phyloP scores from a whole-genome alignment of 2,329 filamentous ascomycete species.

The Rugonectria rugulosa region DNA sequence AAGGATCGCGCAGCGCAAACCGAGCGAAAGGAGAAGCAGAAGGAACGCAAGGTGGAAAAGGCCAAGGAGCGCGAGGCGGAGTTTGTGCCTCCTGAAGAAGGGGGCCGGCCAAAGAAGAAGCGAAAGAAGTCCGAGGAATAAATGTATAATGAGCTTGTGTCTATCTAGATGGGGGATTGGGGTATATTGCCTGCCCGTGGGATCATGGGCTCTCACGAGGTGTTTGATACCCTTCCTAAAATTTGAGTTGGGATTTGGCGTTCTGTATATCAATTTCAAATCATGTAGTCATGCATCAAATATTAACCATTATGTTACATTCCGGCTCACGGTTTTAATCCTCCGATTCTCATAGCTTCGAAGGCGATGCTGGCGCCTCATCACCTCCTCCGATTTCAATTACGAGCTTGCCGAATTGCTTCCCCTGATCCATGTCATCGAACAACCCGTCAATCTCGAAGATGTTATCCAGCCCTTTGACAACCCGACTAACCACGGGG shows the following conservation, averaged over 20 bases:
- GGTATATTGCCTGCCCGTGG: conserved; percentile 27
- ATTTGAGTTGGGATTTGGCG: conserved; percentile 28
- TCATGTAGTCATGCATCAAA: neutral
- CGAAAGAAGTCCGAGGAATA: conserved; percentile 61
- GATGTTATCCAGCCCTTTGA: conserved; percentile 77
- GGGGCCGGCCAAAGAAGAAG: conserved; percentile 68
- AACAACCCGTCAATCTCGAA: conserved; percentile 84
- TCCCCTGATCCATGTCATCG: conserved; percentile 84
- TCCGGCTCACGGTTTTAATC: neutral
- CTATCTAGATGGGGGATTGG: conserved; percentile 28
- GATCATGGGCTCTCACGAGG: conserved; percentile 34
- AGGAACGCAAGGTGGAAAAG: conserved; percentile 87
- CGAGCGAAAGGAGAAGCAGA: conserved; percentile 84
- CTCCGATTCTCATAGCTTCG: conserved; percentile 48
- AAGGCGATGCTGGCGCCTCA: conserved; percentile 39
- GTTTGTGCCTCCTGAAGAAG: conserved; percentile 87
- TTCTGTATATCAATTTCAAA: conserved; percentile 29
- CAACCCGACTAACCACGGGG: conserved; percentile 78
- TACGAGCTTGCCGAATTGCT: conserved; percentile 93
- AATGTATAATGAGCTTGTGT: conserved; percentile 21
- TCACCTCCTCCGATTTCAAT: conserved; percentile 67
- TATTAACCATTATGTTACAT: neutral
- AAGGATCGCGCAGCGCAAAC: conserved; percentile 85
- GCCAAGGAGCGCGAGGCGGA: conserved; percentile 84
- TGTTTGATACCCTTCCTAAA: conserved; percentile 40